A percentile compares a stretch with the other conserved stretches of the same genome.
These are phyloP conservation scores for Boletus reticuloceps DNA, from an alignment of 768 basidiomycete genomes.

Conservation along the genomic window DNA sequence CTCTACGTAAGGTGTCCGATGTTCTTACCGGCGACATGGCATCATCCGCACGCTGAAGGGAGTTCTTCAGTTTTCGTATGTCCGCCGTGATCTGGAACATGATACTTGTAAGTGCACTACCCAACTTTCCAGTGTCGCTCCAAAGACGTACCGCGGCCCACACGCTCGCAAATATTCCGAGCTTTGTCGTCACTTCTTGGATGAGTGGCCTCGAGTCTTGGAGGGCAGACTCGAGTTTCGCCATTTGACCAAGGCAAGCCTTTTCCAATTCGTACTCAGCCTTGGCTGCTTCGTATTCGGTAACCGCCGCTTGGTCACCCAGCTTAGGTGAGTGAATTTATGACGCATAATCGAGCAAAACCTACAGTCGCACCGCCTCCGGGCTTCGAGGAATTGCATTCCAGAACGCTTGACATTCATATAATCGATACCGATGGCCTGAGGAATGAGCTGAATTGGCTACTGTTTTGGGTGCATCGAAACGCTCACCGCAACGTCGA, in stretches of 20 bases:
- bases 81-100: slow-evolving; percentile 18
- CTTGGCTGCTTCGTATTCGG: slow-evolving; percentile 5
- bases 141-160: slow-evolving; percentile 18
- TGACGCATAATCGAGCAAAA: background rate
- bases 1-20: background rate
- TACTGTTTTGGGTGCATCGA: background rate
- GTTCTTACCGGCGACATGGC: slow-evolving; percentile 10
- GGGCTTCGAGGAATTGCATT: slow-evolving; percentile 4
- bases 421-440: slow-evolving; percentile 8
- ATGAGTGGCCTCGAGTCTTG: slow-evolving; percentile 12
- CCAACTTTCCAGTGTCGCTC: no score
- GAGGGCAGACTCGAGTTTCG: slow-evolving; percentile 10
- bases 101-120: background rate
- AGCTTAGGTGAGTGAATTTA: background rate
- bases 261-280: slow-evolving; percentile 12
- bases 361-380: slow-evolving; percentile 9
- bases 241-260: slow-evolving; percentile 14
- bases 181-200: slow-evolving; percentile 16
- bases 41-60: slow-evolving; percentile 9
- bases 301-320: slow-evolving; percentile 7
- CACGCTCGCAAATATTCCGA: slow-evolving; percentile 18
- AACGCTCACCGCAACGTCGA: slow-evolving; percentile 1
- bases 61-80: slow-evolving; percentile 9
- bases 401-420: slow-evolving; percentile 3
- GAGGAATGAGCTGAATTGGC: background rate